A percentile compares a stretch with the other conserved stretches of the same genome.
phyloP scores from a whole-genome alignment of 306 rosid genomes.

The Cicer pinnatifidum region DNA sequence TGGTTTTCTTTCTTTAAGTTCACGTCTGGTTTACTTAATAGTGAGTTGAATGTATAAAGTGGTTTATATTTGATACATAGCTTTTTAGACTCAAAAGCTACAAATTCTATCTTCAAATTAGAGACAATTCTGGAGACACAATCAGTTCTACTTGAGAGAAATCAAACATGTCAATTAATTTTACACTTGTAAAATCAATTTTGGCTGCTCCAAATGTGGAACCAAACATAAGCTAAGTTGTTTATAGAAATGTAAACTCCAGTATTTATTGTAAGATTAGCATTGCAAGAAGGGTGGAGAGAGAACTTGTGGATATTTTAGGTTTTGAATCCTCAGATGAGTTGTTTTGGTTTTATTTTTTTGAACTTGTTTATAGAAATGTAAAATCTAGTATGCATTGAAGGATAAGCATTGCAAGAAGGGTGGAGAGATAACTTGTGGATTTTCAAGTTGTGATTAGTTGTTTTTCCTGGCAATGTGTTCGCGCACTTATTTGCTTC shows the following conservation, averaged over 20 bases:
- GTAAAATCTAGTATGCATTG: neutral
- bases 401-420: neutral
- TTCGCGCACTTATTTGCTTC: neutral
- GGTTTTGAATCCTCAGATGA: neutral
- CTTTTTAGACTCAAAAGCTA: too few relatives aligned
- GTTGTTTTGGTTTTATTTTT: conserved; percentile 12
- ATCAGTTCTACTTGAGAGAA: too few relatives aligned
- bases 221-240: too few relatives aligned
- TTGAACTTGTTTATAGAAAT: neutral
- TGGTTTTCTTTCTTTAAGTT: conserved; percentile 12
- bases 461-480: neutral
- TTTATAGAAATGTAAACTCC: neutral
- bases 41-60: too few relatives aligned
- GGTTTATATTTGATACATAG: too few relatives aligned
- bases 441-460: neutral
- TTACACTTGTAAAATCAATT: too few relatives aligned
- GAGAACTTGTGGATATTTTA: too few relatives aligned
- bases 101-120: too few relatives aligned
- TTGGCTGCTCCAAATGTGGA: too few relatives aligned
- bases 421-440: neutral
- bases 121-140: too few relatives aligned
- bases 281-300: neutral
- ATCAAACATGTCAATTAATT: too few relatives aligned
- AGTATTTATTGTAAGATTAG: neutral
- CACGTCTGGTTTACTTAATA: too few relatives aligned